Base-by-base conservation (phyloP, 371 early-diverging fungal species). In the Zychaea mexicana region DNA sequence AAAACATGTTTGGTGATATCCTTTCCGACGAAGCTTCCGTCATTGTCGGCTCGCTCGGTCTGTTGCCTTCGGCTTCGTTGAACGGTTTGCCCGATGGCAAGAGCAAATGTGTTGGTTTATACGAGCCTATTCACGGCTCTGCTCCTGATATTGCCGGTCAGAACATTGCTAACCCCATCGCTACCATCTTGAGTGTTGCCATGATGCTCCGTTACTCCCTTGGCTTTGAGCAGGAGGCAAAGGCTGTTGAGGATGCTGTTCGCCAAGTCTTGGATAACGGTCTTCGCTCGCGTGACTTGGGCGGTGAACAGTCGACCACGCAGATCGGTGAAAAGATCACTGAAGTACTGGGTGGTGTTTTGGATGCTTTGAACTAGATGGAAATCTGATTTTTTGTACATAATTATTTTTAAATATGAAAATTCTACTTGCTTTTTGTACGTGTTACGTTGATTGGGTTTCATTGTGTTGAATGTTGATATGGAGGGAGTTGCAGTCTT, bases 1-100 rank as follows among this genome's bases (percentile, higher is more conserved):
- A 96, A 69, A 98, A 98, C 83, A 94, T 98, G 95, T 98, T 98
- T 90, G 98, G 98, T 66, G 98, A 98, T 70, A 97, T 98, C 67
- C 80, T 98, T 61, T 91, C 92, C 9, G 98, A 98, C 72, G 98
- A 97, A 79, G 92, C 96, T 2, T 90, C 90, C 8, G 96, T 97
- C 52, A 96, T 98, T 72, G 96, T 95, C 12, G 98, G 98, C 24
- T 90, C 91, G 49, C 86, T 98, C 53, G 98, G 98, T 52, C 85
- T 97, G 60, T 75, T 98, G 71, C 98, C 98, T 17, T 91, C 91
- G 31, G 98, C 98, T 7, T 90, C 91, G 54, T 82, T 98, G 73
- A 91, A 78, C 68, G 94, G 95, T 27, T 86, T 94, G 49, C 94
- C 94, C 24, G 85, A 88, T 65, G 86, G 88, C 60, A 85, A 83